Conservation (phyloP, 2,329 filamentous ascomycete species). For the Aureobasidium sp. region DNA sequence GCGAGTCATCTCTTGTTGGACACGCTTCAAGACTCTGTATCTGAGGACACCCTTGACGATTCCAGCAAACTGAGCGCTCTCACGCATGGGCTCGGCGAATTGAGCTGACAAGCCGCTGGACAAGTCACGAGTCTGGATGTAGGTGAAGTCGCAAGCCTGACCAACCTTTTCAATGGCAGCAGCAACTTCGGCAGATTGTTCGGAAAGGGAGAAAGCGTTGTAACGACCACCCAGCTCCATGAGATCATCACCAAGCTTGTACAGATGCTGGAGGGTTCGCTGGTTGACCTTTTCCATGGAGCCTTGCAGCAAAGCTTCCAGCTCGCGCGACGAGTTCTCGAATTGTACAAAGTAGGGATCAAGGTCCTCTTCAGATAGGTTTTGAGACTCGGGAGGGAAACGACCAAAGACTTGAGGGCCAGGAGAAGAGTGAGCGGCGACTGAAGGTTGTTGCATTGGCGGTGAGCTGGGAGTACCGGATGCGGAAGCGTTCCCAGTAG, state of each 20-base stretch:
- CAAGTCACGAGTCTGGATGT: slow-evolving; percentile 89
- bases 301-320: slow-evolving; percentile 79
- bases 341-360: slow-evolving; percentile 95
- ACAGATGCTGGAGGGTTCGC: slow-evolving; percentile 75
- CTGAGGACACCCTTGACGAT: slow-evolving; percentile 82
- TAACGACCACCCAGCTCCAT: slow-evolving; percentile 92
- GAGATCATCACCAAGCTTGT: slow-evolving; percentile 74
- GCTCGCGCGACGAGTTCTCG: slow-evolving; percentile 81
- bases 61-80: slow-evolving; percentile 93
- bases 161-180: slow-evolving; percentile 90
- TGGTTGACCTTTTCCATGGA: slow-evolving; percentile 97
- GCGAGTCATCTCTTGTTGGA: slow-evolving; percentile 94
- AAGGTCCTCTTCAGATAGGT: slow-evolving; percentile 76
- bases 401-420: slow-evolving; percentile 61
- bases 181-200: slow-evolving; percentile 78
- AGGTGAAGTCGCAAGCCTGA: slow-evolving; percentile 90
- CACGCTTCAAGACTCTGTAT: slow-evolving; percentile 84
- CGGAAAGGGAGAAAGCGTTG: slow-evolving; percentile 92
- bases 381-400: slow-evolving; percentile 71
- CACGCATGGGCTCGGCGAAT: slow-evolving; percentile 95
- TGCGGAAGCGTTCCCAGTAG: slow-evolving; percentile 32
- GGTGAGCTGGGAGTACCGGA: slow-evolving; percentile 49
- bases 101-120: slow-evolving; percentile 80
- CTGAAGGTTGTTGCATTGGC: slow-evolving; percentile 41
- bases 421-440: slow-evolving; percentile 48